A percentile compares a stretch with the other conserved stretches of the same genome.
These are phyloP conservation scores for Bretziella fagacearum DNA, from an alignment of 2,329 filamentous ascomycete genomes.

Conservation along the genomic window DNA sequence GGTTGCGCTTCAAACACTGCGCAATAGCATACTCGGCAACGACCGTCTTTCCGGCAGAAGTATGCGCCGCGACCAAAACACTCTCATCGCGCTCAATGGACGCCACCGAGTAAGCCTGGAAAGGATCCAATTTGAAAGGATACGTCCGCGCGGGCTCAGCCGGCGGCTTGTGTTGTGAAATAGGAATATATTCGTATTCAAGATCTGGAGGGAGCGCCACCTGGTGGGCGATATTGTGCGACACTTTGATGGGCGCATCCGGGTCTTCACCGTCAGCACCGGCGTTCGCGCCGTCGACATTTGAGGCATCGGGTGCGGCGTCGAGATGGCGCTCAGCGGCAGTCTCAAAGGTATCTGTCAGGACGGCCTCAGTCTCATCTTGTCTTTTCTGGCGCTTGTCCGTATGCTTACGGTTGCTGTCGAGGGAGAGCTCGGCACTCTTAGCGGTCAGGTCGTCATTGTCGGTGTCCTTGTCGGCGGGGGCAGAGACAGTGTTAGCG, in stretches of 20 bases:
- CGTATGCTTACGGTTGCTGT: slow-evolving; percentile 22
- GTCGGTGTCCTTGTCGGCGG: slow-evolving; percentile 24
- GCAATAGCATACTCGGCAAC: slow-evolving; percentile 97
- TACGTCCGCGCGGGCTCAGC: slow-evolving; percentile 69
- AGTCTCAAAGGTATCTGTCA: slow-evolving; percentile 89
- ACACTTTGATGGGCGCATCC: slow-evolving; percentile 62
- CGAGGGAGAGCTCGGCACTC: slow-evolving; percentile 4
- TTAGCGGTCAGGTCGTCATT: slow-evolving; percentile 31
- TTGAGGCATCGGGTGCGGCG: slow-evolving; percentile 6
- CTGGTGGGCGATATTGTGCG: slow-evolving; percentile 97
- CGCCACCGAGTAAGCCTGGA: slow-evolving; percentile 85
- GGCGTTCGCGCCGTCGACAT: slow-evolving; percentile 24
- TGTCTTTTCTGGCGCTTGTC: slow-evolving; percentile 47
- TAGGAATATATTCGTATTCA: slow-evolving; percentile 87
- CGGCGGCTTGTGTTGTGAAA: slow-evolving; percentile 84
- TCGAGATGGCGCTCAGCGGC: slow-evolving; percentile 75
- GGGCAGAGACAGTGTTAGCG: slow-evolving; percentile 18
- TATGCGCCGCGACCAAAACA: slow-evolving; percentile 91
- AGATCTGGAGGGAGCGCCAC: slow-evolving; percentile 86
- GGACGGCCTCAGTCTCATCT: slow-evolving; percentile 50
- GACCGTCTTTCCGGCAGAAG: slow-evolving; percentile 93
- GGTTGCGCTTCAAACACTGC: slow-evolving; percentile 91
- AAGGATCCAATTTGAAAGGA: slow-evolving; percentile 87
- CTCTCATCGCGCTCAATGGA: slow-evolving; percentile 95
- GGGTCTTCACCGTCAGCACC: slow-evolving; percentile 23